Base-by-base conservation (phyloP, 352 stramenopile genomes). In the Pythium brachiatum region DNA sequence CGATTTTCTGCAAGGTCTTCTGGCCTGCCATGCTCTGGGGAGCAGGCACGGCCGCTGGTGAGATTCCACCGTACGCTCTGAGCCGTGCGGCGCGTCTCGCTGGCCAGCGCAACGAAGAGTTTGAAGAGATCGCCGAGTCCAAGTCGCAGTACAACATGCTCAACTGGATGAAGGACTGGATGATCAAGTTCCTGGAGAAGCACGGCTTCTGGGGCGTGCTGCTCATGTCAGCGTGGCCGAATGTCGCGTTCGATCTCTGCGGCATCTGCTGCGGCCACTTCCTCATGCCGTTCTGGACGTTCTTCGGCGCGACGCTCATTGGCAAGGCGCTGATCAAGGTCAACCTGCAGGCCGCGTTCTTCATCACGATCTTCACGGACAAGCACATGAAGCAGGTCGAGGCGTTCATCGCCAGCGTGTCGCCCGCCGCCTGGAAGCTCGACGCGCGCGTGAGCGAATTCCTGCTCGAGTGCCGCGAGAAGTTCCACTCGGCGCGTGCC, bases 201-300 rank as follows among this genome's bases (percentile, higher is more conserved):
- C 86, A 97, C 63, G 93, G 93, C 41, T 98, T 98, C 71, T 95
- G 86, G 73, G 93, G 91, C 18, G 89, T 98, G 50, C 76, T 98
- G 64, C 75, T 98, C 57, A 96, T 98, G 87, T 94, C 86, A 29
- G 90, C 94, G n/a, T 96, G 88, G 79, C 94, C 94, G 21, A 98
- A 98, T 70, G 90, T 97, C 65, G 90, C 92, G 32, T 98, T 98
- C 66, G 94, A 98, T 61, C 78, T 98, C 1, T 97, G 90, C 66
- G 94, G 94, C 50, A 97, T 98, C 62, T 97, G 89, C 74, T 98
- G 94, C 62, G 94, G 94, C 53, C 90, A 97, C 70, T 97, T 97
- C 61, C 75, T 97, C 56, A 97, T 98, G 84, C 88, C 92, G 25
- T 98, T 98, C 67, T 97, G 86, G 88, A 98, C 92, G 9, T 98